These are phyloP conservation scores for Botrytis hyacinthi DNA, from an alignment of 2,329 filamentous ascomycete species.

Conservation along the genomic window DNA sequence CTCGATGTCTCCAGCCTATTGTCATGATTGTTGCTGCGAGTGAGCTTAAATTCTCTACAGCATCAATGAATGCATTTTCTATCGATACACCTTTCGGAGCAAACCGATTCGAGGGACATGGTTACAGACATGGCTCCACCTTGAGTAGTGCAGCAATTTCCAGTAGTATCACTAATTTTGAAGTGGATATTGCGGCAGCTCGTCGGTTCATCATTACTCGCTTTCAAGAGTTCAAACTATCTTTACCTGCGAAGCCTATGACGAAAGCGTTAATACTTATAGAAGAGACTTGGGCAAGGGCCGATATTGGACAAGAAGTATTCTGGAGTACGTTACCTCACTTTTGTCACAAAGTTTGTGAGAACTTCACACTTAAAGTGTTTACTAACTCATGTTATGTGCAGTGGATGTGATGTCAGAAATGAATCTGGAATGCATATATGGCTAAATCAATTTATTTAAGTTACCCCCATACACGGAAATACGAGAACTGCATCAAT, in stretches of 20 bases:
- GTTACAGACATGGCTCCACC: constrained; percentile 1
- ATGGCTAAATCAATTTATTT: background rate
- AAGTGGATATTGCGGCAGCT: constrained; percentile 34
- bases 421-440: constrained; percentile 15
- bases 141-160: constrained; percentile 21
- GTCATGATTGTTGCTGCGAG: constrained; percentile 31
- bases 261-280: constrained; percentile 30
- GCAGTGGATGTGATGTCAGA: constrained; percentile 19
- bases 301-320: constrained; percentile 29
- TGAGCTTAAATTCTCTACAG: constrained; percentile 31
- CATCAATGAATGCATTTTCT: constrained; percentile 6
- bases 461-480: background rate
- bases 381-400: background rate
- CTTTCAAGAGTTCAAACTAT: constrained; percentile 33
- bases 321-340: constrained; percentile 28
- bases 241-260: constrained; percentile 35
- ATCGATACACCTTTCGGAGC: constrained; percentile 7
- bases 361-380: background rate
- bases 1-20: constrained; percentile 36
- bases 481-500: background rate
- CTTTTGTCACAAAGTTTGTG: background rate
- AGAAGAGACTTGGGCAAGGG: constrained; percentile 34
- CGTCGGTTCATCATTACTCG: constrained; percentile 31
- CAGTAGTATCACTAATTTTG: constrained; percentile 31
- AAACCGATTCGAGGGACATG: background rate